A percentile compares a stretch with the other conserved stretches of the same genome.
Conservation (phyloP, 2,329 filamentous ascomycete genomes). For the Hypoxylon sp. region DNA sequence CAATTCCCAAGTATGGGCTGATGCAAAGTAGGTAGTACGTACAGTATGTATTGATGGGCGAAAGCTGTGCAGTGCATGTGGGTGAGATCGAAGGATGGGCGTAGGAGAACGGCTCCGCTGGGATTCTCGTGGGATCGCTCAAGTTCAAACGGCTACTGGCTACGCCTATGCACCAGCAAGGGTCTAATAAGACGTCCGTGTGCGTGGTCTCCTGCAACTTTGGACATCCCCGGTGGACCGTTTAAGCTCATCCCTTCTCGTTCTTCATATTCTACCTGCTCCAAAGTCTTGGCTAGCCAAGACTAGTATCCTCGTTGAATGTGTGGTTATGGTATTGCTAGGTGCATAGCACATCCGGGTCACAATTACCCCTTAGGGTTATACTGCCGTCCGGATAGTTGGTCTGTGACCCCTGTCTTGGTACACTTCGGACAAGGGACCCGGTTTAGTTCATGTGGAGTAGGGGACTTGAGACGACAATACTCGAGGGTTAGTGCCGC, state of each 20-base stretch:
- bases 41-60: slow-evolving; percentile 46
- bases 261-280: slow-evolving; percentile 28
- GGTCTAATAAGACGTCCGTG: slow-evolving; percentile 48
- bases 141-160: slow-evolving; percentile 59
- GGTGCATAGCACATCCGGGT: slow-evolving; percentile 51
- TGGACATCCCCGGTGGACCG: slow-evolving; percentile 48
- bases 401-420: slow-evolving; percentile 51
- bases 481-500: slow-evolving; percentile 57
- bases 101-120: slow-evolving; percentile 54
- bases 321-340: slow-evolving; percentile 42
- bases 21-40: slow-evolving; percentile 44
- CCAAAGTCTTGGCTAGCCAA: slow-evolving; percentile 46
- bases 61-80: slow-evolving; percentile 49
- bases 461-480: slow-evolving; percentile 63
- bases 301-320: slow-evolving; percentile 37
- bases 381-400: slow-evolving; percentile 53
- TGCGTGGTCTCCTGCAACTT: slow-evolving; percentile 43
- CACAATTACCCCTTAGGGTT: slow-evolving; percentile 53
- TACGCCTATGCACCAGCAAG: slow-evolving; percentile 46
- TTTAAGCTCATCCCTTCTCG: slow-evolving; percentile 49
- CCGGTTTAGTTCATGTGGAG: slow-evolving; percentile 53
- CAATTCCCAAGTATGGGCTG: slow-evolving; percentile 48
- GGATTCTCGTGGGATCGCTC: slow-evolving; percentile 56
- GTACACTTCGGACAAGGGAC: slow-evolving; percentile 55
- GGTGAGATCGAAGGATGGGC: slow-evolving; percentile 54